Evolutionary conservation across 176 grass and related monocot genomes (phyloP).

Genomic region (Olyra latifolia): DNA sequence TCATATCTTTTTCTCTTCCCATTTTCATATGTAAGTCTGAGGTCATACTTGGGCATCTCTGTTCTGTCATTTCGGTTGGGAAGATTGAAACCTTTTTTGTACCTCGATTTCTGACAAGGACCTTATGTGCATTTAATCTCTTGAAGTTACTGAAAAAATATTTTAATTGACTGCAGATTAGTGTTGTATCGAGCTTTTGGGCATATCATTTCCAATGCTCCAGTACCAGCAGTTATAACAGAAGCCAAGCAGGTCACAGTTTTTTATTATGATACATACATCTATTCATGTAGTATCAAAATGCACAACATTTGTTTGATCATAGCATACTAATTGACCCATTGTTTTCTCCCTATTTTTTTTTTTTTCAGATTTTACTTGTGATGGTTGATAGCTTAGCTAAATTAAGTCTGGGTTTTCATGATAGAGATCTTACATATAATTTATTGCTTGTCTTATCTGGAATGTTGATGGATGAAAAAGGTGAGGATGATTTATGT

Average conservation of each 20-base stretch:
- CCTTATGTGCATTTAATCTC: background rate
- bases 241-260: conserved; percentile 74
- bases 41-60: background rate
- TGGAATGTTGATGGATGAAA: conserved; percentile 89
- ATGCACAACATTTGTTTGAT: background rate
- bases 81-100: background rate
- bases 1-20: conserved; percentile 7
- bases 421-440: conserved; percentile 80
- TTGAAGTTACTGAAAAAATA: conserved; percentile 22
- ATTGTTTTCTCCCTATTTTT: conserved; percentile 1
- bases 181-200: conserved; percentile 78
- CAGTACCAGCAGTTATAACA: conserved; percentile 72
- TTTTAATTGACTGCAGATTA: conserved; percentile 44
- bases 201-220: conserved; percentile 82
- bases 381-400: conserved; percentile 72
- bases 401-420: conserved; percentile 50
- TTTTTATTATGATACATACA: conserved; percentile 17
- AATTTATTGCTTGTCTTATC: conserved; percentile 80
- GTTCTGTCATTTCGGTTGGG: conserved; percentile 1
- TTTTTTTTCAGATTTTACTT: conserved; percentile 62
- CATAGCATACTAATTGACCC: conserved; percentile 27
- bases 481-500: conserved; percentile 60
- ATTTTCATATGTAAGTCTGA: conserved; percentile 1
- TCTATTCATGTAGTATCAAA: conserved; percentile 7
- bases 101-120: background rate